Evolutionary conservation across 73 alveolate species (phyloP).

Genomic region (Paramecium sexaurelia): DNA sequence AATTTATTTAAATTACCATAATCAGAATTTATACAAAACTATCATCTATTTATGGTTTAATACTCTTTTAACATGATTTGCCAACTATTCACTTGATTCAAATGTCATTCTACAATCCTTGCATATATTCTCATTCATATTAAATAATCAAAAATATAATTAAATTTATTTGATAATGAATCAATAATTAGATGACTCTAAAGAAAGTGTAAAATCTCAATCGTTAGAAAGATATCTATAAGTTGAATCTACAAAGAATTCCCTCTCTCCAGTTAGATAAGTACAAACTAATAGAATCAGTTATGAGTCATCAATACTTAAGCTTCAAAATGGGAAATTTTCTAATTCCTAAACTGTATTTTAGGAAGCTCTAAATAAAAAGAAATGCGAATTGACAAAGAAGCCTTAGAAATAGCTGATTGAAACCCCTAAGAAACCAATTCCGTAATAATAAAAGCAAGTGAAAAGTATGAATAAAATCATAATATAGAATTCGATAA

Average conservation of each 20-base stretch:
- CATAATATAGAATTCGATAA: conserved; percentile 12
- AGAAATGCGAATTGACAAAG: neutral
- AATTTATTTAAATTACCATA: conserved; percentile 49
- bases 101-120: conserved; percentile 63
- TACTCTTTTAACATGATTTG: conserved; percentile 70
- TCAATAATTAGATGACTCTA: conserved; percentile 26
- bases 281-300: neutral
- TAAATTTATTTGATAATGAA: conserved; percentile 26
- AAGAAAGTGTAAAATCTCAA: conserved; percentile 9
- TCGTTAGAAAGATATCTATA: conserved; percentile 13
- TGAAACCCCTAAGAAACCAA: neutral
- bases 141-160: neutral
- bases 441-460: neutral
- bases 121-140: conserved; percentile 41
- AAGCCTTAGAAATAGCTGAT: neutral
- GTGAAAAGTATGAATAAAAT: neutral
- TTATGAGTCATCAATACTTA: conserved; percentile 28
- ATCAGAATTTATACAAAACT: conserved; percentile 63
- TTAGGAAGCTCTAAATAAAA: neutral
- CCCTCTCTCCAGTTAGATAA: neutral
- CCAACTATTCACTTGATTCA: conserved; percentile 62
- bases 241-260: conserved; percentile 21
- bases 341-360: conserved; percentile 6
- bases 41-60: neutral
- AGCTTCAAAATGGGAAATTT: conserved; percentile 22